Evolutionary conservation across 1,284 basidiomycete species (phyloP), one percentile per base, ranked within the genome.

Genomic region (Boletellus deceptivus): DNA sequence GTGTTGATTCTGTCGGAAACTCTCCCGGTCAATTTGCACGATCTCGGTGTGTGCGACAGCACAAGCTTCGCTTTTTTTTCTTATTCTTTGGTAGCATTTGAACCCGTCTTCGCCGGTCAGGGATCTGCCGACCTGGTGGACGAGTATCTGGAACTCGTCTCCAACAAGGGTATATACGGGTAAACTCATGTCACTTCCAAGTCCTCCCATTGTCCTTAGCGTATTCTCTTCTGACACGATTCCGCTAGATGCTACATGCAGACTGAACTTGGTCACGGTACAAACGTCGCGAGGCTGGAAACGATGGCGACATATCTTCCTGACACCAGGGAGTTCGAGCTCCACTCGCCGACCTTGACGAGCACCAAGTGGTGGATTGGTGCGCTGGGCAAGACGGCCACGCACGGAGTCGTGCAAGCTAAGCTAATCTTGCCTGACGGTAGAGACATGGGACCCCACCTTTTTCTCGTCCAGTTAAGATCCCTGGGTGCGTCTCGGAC

Each of bases 281-380:
- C 84, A 0, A 87, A 89, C 58, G 84, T 91, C 1, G 67, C 75
- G 8, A 68, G 73, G 4, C 73, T 93, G 25, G 90, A 93, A 68
- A 92, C 91, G 0, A 90, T 84, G 0, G 87, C 89, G 6, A 90
- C 85, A 0, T 93, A 84, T 67, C 72, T 89, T 31, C 78, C 80
- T 0, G 75, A 77, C n/a, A 80, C 78, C 0, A 72, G 80, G 52
- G 82, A 88, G 60, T 92, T 92, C 57, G 81, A 88, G 49, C 80
- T 93, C 33, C 76, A 91, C 64, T 87, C 86, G 0, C 89, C 90
- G 0, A 86, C 84, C 0, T 62, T 90, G 41, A 89, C 87, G 2
- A 85, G 85, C 47, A 82, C 77, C 49, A 93, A 93, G 64, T 93
- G 90, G 89, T 93, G 90, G 90, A 79, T 88, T 53, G 90, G 84